A percentile compares a stretch with the other conserved stretches of the same genome.
These are phyloP conservation scores for Phialemoniopsis sp. DNA, from an alignment of 2,329 filamentous ascomycete species.

Conservation along the genomic window DNA sequence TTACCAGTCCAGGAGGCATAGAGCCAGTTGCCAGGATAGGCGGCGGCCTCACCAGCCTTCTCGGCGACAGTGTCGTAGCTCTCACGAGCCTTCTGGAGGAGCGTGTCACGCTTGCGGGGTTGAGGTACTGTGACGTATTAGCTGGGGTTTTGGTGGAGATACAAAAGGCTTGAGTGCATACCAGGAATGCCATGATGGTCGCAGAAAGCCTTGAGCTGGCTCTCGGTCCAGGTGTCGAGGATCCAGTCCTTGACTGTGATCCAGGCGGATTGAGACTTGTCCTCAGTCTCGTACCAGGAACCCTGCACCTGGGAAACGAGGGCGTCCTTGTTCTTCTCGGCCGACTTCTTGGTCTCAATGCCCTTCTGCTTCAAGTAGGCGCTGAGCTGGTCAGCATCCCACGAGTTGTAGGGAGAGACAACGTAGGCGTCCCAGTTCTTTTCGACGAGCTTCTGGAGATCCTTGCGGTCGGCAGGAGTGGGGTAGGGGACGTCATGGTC, in stretches of 20 bases:
- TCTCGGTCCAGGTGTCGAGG: conserved; percentile 92
- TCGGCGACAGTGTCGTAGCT: conserved; percentile 78
- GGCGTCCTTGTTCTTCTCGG: conserved; percentile 64
- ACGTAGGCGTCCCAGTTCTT: conserved; percentile 83
- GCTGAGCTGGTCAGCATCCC: conserved; percentile 67
- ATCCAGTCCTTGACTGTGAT: conserved; percentile 81
- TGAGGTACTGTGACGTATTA: conserved; percentile 58
- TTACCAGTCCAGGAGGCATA: conserved; percentile 75
- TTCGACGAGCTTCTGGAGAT: conserved; percentile 87
- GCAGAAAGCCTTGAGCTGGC: conserved; percentile 87
- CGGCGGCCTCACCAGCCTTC: conserved; percentile 66
- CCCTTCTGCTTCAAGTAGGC: conserved; percentile 69
- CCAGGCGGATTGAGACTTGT: conserved; percentile 70
- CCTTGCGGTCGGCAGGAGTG: conserved; percentile 85
- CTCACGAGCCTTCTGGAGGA: conserved; percentile 73
- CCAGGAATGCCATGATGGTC: conserved; percentile 81
- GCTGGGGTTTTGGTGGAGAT: neutral
- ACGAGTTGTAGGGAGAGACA: conserved; percentile 69
- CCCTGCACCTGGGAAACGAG: conserved; percentile 66
- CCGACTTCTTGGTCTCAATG: conserved; percentile 61
- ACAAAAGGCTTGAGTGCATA: conserved; percentile 20
- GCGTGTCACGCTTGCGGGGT: conserved; percentile 77
- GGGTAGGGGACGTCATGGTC: conserved; percentile 91
- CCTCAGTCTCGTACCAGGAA: conserved; percentile 75
- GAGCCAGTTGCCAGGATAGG: conserved; percentile 95